Base-by-base conservation (phyloP, 345 rosid genomes). In the Leavenworthia alabamica region DNA sequence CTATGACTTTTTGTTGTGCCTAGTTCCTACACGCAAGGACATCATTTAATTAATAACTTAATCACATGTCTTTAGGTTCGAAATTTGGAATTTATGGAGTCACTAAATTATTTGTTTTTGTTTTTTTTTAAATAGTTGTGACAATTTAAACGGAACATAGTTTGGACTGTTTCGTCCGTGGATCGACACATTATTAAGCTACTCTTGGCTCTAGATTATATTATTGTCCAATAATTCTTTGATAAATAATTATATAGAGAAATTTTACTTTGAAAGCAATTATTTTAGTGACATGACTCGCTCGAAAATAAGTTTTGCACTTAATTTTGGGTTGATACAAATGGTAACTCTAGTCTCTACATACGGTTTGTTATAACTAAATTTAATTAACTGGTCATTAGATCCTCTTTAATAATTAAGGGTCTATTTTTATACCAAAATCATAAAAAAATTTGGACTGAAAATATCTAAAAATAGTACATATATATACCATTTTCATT, bases 11-110 rank as follows among this genome's bases (percentile, higher is more conserved):
- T 7, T 47, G 28, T 15, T 55, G 68, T 33, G 37, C 49, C 46
- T 56, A 55, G 58, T 70, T 70, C 74, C 57, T 70, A 54, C 7
- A 54, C 36, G 26, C 49, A 54, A 55, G 68, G 74, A 62, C 52
- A 44, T 48, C 58, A 22, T 29, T 39, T 28, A 28, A 28, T 53
- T 32, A 37, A 28, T 19, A 60, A 36, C 56, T 27, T 36, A 19
- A 45, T 6, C 50, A 70, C 63, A 61, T 62, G 57, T 45, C n/a
- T 27, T 8, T 13, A 54, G 62, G 14, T 42, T 60, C 48, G 13
- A 15, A 27, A 6, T n/a, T 60, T 51, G 62, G 54, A 50, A 42
- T 9, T 43, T n/a, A 4, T 27, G 13, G 32, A 35, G 24, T 22
- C 47, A 11, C 15, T 43, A 8, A 33, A 32, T 60, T 15, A n/a